Percentiles rank a stretch among this genome's conserved stretches.
Conservation (phyloP, 305 asterid genomes). For the Solanum hybrid region DNA sequence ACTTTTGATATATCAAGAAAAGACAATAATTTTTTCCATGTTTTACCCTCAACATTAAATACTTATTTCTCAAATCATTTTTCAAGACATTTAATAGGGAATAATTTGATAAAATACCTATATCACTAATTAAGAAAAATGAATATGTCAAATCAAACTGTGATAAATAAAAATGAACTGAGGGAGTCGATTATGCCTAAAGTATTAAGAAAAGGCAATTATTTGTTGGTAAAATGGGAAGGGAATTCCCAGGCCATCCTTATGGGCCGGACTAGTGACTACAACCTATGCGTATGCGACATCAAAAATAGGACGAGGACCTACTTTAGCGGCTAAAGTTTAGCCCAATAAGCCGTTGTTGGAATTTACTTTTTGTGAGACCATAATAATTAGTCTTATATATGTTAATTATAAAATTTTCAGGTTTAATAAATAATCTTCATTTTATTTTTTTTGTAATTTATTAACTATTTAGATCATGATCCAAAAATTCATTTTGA, state of each 20-base stretch:
- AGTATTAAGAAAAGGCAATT: background rate
- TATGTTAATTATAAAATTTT: no score
- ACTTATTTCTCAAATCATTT: no score
- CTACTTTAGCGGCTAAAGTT: background rate
- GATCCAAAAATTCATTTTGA: background rate
- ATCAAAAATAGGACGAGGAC: background rate
- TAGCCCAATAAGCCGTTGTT: background rate
- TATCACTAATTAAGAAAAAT: no score
- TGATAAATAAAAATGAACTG: no score
- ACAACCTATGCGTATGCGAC: background rate
- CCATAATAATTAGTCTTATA: background rate
- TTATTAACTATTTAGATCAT: background rate
- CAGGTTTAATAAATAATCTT: background rate
- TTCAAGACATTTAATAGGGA: no score
- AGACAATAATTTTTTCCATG: no score
- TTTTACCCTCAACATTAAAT: no score
- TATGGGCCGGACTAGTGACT: background rate
- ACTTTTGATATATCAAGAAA: no score
- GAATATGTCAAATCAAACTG: rapidly evolving
- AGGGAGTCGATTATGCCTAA: background rate
- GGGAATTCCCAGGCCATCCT: background rate
- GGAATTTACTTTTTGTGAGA: background rate
- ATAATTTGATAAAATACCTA: rapidly evolving
- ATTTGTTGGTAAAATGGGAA: background rate
- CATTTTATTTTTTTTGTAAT: background rate